These are phyloP conservation scores for Alternaria longipes DNA, from an alignment of 2,329 filamentous ascomycete genomes.

Conservation along the genomic window DNA sequence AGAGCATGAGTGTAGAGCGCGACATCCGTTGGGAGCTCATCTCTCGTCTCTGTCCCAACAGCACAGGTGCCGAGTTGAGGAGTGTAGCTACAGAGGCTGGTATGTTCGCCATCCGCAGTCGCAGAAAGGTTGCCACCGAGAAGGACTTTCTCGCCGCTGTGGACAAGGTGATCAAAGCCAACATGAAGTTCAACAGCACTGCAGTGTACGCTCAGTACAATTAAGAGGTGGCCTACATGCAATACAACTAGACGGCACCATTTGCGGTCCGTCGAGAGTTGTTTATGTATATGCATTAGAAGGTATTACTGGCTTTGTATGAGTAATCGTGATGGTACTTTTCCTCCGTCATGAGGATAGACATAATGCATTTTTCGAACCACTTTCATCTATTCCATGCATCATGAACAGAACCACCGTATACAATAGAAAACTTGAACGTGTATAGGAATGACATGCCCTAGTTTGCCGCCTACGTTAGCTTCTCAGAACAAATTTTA, in stretches of 20 bases:
- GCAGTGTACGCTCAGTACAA: conserved; percentile 99
- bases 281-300: not conserved
- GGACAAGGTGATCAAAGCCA: conserved; percentile 99
- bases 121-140: conserved; percentile 97
- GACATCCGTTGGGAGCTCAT: conserved; percentile 99
- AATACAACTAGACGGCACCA: conserved; percentile 81
- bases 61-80: conserved; percentile 92
- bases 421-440: too few relatives aligned
- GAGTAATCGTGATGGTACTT: conserved; percentile 11
- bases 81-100: conserved; percentile 98
- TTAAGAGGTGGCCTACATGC: conserved; percentile 84
- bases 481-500: too few relatives aligned
- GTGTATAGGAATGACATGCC: too few relatives aligned
- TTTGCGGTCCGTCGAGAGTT: not conserved
- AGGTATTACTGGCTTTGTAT: conserved; percentile 4
- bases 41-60: conserved; percentile 94
- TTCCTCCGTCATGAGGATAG: not conserved
- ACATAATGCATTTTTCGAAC: conserved; percentile 8
- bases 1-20: conserved; percentile 99
- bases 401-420: too few relatives aligned
- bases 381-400: not conserved
- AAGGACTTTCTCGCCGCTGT: conserved; percentile 98
- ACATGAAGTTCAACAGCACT: conserved; percentile 99
- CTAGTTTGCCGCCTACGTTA: too few relatives aligned
- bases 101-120: conserved; percentile 95